These are phyloP conservation scores for Claviceps citrina DNA, from an alignment of 2,329 filamentous ascomycete genomes.

Conservation along the genomic window DNA sequence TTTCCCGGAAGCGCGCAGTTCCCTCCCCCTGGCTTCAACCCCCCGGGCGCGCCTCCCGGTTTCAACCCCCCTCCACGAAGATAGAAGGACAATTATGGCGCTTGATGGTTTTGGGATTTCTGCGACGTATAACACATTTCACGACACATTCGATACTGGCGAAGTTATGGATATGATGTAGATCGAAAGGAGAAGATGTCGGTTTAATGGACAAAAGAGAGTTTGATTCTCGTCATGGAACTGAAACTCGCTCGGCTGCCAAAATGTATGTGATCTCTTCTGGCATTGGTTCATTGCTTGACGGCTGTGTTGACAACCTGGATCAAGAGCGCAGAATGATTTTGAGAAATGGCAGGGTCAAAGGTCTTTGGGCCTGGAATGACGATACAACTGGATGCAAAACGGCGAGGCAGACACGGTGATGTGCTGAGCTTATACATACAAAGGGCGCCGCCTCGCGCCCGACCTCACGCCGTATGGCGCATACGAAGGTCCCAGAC, in stretches of 20 bases:
- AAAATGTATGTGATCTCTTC: conserved; percentile 6
- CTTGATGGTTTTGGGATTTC: conserved; percentile 12
- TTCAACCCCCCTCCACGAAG: conserved; percentile 59
- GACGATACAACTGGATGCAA: neutral
- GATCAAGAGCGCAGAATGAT: neutral
- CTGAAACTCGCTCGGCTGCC: neutral
- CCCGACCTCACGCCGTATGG: neutral
- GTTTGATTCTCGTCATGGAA: neutral
- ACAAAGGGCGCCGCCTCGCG: neutral
- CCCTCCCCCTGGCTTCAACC: conserved; percentile 11
- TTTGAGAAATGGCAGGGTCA: neutral
- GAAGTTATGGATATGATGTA: conserved; percentile 4
- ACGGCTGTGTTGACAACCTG: conserved; percentile 6
- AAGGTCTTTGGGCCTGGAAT: neutral
- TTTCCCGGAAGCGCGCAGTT: conserved; percentile 19
- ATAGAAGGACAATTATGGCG: conserved; percentile 22
- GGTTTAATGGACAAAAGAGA: neutral
- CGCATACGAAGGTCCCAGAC: neutral
- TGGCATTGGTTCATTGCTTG: conserved; percentile 4
- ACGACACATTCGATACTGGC: conserved; percentile 11
- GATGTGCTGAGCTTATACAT: neutral
- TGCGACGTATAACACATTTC: conserved; percentile 11
- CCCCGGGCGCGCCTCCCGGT: conserved; percentile 35
- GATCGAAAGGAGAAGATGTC: conserved; percentile 1
- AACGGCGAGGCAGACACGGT: neutral